phyloP scores from a whole-genome alignment of 2,329 filamentous ascomycete species.

The Pseudogymnoascus destructans region DNA sequence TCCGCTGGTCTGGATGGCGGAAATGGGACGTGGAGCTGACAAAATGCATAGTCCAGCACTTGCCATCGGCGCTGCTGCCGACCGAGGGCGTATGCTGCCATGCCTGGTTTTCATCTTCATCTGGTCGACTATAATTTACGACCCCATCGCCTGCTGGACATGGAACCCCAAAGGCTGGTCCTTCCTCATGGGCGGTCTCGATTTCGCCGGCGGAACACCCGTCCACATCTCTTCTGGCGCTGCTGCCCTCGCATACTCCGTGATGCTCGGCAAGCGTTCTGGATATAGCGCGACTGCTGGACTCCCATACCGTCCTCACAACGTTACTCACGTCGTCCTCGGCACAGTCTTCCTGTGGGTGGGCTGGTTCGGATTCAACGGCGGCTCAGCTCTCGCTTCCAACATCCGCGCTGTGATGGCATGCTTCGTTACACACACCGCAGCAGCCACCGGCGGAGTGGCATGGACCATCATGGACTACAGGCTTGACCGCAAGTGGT shows the following conservation, averaged over 20 bases:
- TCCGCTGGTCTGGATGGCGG: neutral
- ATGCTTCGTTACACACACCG: constrained; percentile 71
- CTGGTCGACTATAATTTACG: constrained; percentile 83
- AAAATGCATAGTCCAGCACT: constrained; percentile 49
- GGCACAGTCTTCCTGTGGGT: constrained; percentile 92
- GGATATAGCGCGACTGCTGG: constrained; percentile 70
- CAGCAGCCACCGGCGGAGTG: constrained; percentile 71
- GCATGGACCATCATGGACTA: constrained; percentile 88
- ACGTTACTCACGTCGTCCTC: constrained; percentile 83
- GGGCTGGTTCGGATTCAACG: constrained; percentile 93
- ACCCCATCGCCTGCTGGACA: constrained; percentile 89
- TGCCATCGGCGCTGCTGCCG: constrained; percentile 71
- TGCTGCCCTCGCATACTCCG: constrained; percentile 76
- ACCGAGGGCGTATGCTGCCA: constrained; percentile 77
- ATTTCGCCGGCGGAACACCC: constrained; percentile 36
- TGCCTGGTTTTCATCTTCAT: constrained; percentile 88
- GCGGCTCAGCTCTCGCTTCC: constrained; percentile 66
- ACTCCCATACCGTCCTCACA: constrained; percentile 84
- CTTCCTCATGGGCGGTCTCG: constrained; percentile 18
- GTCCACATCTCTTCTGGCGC: constrained; percentile 78
- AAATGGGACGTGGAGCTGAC: constrained; percentile 9
- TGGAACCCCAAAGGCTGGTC: constrained; percentile 78
- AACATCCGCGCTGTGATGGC: constrained; percentile 82
- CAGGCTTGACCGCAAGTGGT: constrained; percentile 81
- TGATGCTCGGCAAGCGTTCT: constrained; percentile 62